phyloP scores from a whole-genome alignment of 495 filamentous ascomycete genomes.

The Immersiella caudata region DNA sequence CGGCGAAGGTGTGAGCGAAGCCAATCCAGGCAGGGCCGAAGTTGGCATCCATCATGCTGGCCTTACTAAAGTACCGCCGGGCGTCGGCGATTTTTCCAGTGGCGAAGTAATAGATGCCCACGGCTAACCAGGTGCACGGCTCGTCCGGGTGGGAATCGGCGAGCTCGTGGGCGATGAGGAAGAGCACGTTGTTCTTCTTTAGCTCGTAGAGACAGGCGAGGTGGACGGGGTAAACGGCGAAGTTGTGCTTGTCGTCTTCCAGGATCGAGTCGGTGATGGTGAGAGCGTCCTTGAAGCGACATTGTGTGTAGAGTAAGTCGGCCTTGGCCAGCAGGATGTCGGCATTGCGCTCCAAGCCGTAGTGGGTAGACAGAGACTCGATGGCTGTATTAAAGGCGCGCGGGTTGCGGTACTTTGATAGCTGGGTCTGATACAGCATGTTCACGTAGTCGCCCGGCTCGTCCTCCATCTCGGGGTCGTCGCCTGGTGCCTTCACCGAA shows the following conservation, averaged over 20 bases:
- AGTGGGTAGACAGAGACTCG: slow-evolving; percentile 89
- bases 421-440: slow-evolving; percentile 94
- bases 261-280: slow-evolving; percentile 82
- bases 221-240: slow-evolving; percentile 85
- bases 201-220: slow-evolving; percentile 92
- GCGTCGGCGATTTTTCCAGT: slow-evolving; percentile 91
- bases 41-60: slow-evolving; percentile 94
- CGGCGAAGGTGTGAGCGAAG: slow-evolving; percentile 99
- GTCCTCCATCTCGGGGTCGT: slow-evolving; percentile 62
- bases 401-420: slow-evolving; percentile 95
- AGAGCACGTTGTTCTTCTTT: slow-evolving; percentile 80
- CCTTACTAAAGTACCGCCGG: slow-evolving; percentile 93
- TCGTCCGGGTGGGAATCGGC: slow-evolving; percentile 91
- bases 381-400: slow-evolving; percentile 80
- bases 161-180: slow-evolving; percentile 91
- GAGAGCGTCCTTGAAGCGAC: slow-evolving; percentile 85
- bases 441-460: slow-evolving; percentile 91
- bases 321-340: slow-evolving; percentile 92
- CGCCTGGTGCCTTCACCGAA: slow-evolving; percentile 59
- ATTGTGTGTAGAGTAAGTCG: slow-evolving; percentile 92
- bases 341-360: slow-evolving; percentile 83
- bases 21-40: slow-evolving; percentile 99
- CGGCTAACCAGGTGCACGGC: slow-evolving; percentile 87
- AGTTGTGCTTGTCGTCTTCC: slow-evolving; percentile 80
- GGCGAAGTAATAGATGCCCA: slow-evolving; percentile 91